phyloP scores from a whole-genome alignment of 352 stramenopile genomes.

The Thalassiosira delicatula region DNA sequence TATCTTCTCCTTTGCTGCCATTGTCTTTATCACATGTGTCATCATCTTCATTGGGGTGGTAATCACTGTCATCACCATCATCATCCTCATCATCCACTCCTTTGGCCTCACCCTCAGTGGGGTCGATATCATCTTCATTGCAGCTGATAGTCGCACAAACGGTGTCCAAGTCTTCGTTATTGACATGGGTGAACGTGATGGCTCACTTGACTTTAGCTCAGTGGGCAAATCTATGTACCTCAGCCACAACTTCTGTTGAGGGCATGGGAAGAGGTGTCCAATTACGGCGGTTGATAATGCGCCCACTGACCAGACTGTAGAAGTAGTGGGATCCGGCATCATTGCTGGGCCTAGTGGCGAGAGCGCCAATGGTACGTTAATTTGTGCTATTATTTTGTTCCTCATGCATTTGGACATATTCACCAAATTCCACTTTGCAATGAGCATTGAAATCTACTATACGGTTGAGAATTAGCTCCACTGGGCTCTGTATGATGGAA shows the following conservation, averaged over 20 bases:
- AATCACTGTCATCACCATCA: not conserved
- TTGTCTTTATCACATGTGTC: not conserved
- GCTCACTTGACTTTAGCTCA: not conserved
- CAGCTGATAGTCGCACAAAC: not conserved
- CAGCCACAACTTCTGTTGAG: not conserved
- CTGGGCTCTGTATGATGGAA: not conserved
- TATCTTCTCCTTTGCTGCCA: not conserved
- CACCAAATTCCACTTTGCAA: slow-evolving; percentile 31
- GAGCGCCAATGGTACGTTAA: slow-evolving; percentile 43
- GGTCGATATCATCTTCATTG: not conserved
- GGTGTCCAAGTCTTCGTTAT: not conserved
- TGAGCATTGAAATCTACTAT: slow-evolving; percentile 44
- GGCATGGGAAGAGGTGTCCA: not conserved
- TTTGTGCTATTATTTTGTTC: slow-evolving; percentile 48
- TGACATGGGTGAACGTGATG: not conserved
- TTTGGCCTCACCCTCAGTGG: not conserved
- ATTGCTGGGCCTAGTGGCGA: slow-evolving; percentile 42
- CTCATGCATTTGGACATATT: slow-evolving; percentile 67
- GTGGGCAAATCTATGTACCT: not conserved
- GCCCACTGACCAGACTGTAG: slow-evolving; percentile 7
- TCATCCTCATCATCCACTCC: not conserved
- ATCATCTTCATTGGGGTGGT: not conserved
- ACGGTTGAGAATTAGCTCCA: not conserved
- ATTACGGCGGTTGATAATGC: not conserved
- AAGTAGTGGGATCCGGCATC: slow-evolving; percentile 48